Evolutionary conservation across 148 eudicot genomes (phyloP), one percentile per base, ranked within the genome.

Genomic region (Amaranthus palmeri): DNA sequence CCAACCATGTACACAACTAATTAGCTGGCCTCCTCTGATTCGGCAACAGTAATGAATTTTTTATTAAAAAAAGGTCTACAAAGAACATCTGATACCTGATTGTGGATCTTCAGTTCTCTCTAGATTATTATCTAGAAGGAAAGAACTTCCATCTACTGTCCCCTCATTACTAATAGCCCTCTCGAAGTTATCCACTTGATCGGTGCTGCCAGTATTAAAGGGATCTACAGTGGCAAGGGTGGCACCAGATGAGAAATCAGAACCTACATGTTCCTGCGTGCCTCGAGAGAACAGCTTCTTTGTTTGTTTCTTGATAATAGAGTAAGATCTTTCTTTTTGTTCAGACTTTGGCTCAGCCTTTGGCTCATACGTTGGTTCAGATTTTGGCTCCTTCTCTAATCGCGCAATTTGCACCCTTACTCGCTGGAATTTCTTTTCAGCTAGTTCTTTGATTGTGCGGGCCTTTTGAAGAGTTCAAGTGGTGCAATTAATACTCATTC

Each of bases 361-460:
- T 53, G 68, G 80, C 75, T 86, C 90, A 71, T 46, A 41, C 44
- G 68, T 72, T 60, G 72, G 72, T 69, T 82, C 85, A 42, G 72
- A 17, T 64, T 77, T 79, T 59, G 74, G 78, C 78, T 86, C 93
- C 66, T 82, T 88, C 70, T 83, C 89, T 17, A 69, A 70, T 47
- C 75, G 83, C 71, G 82, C 85, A 71, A 71, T 56, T 61, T 78
- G 83, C 58, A 50, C 4, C 82, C 93, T 84, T 74, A 88, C 53
- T 57, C 86, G 87, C 67, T 85, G 80, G 71, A 89, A 88, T 81
- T 91, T 89, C 85, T 62, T 85, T 83, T 81, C 87, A 47, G 97
- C 97, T 70, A 86, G 84, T 81, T 95, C 98, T 80, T 84, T 89
- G 61, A 95, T 95, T 65, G 93, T 62, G 48, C 88, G 83, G 70